Evolutionary conservation across 768 basidiomycete genomes (phyloP).

Genomic region (Rhizopogon vulgaris): DNA sequence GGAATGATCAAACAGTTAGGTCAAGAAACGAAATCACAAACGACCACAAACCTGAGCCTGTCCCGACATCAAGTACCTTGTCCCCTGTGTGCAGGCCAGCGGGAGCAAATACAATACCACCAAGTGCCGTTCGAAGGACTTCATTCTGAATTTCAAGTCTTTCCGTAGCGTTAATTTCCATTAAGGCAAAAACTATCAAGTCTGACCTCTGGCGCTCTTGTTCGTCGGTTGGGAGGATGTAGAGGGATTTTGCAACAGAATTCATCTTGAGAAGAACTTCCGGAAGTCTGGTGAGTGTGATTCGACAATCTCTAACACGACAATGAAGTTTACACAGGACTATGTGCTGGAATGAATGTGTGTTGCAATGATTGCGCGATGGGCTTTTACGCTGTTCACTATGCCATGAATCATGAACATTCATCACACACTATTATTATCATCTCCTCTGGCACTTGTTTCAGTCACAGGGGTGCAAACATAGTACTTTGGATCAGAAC

Average conservation of each 20-base stretch:
- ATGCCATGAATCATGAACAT: too few relatives aligned
- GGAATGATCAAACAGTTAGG: not conserved
- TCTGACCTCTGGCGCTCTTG: constrained; percentile 19
- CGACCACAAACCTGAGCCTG: constrained; percentile 12
- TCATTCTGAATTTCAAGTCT: constrained; percentile 10
- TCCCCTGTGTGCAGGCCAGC: constrained; percentile 9
- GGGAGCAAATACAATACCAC: constrained; percentile 17
- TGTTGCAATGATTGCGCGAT: too few relatives aligned
- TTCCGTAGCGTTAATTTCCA: not conserved
- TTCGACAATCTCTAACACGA: not conserved
- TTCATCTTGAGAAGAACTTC: too few relatives aligned
- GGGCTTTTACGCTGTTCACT: not conserved
- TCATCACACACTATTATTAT: not conserved
- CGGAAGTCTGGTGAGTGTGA: not conserved
- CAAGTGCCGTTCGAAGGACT: constrained; percentile 16
- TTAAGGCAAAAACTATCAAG: not conserved
- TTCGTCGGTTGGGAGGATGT: constrained; percentile 21
- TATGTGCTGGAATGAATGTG: not conserved
- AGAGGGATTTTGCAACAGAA: constrained; percentile 2
- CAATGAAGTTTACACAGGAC: not conserved
- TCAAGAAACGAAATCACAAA: not conserved
- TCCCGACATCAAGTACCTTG: constrained; percentile 18
- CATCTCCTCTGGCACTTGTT: too few relatives aligned
- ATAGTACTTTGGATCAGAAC: too few relatives aligned
- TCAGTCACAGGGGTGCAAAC: too few relatives aligned